These are phyloP conservation scores for Hordeum pubiflorum DNA, from an alignment of 202 grass and related monocot genomes.

Conservation along the genomic window DNA sequence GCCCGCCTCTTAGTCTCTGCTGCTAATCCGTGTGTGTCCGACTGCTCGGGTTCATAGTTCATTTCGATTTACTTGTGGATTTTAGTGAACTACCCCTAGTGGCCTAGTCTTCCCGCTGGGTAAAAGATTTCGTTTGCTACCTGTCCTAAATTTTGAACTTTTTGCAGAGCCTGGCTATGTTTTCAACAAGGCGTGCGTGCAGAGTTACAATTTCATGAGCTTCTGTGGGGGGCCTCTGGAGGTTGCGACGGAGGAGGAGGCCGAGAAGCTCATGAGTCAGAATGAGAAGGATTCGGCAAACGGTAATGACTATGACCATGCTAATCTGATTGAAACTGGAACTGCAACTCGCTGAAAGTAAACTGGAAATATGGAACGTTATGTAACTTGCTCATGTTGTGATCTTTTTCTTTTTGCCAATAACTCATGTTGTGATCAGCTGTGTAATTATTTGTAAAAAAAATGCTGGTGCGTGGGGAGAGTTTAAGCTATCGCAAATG, in stretches of 20 bases:
- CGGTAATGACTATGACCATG: conserved; percentile 40
- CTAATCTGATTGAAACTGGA: background rate
- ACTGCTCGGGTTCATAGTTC: background rate
- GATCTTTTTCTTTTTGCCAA: too few relatives aligned
- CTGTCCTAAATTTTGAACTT: conserved; percentile 13
- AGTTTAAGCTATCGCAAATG: background rate
- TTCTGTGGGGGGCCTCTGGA: conserved; percentile 68
- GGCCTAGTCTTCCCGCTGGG: background rate
- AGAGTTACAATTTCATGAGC: conserved; percentile 81
- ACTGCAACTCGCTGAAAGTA: background rate
- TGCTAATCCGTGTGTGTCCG: background rate
- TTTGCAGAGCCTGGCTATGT: conserved; percentile 62
- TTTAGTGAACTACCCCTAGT: background rate
- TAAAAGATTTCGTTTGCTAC: background rate
- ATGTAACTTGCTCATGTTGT: background rate
- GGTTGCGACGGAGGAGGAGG: conserved; percentile 76
- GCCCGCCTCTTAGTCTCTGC: background rate
- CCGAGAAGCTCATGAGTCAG: conserved; percentile 61
- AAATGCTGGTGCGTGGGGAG: background rate
- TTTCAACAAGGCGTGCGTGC: conserved; percentile 59
- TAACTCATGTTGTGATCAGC: background rate
- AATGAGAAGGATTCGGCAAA: conserved; percentile 71
- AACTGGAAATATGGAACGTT: background rate
- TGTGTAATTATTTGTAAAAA: background rate
- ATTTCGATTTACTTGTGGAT: background rate